A percentile compares a stretch with the other conserved stretches of the same genome.
phyloP scores from a whole-genome alignment of 73 alveolate species.

The Paramecium caudatum region DNA sequence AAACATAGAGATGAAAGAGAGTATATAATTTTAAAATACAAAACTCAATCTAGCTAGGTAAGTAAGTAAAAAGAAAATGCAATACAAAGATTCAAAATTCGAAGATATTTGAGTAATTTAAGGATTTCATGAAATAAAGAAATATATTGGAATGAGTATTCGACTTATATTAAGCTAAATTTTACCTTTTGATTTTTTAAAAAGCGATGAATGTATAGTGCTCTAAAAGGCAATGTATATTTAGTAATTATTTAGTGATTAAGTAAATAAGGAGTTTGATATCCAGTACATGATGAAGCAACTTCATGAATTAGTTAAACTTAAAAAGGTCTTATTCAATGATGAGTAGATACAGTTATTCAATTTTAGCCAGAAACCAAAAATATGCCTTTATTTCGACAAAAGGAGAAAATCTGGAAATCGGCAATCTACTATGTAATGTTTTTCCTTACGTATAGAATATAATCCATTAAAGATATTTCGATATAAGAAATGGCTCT shows the following conservation, averaged over 20 bases:
- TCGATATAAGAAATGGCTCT: constrained; percentile 17
- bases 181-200: not conserved
- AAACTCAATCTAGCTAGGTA: not conserved
- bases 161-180: constrained; percentile 4
- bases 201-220: not conserved
- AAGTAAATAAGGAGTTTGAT: constrained; percentile 60
- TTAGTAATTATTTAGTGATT: not conserved
- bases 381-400: not conserved
- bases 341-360: not conserved
- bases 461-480: not conserved
- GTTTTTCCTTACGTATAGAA: not conserved
- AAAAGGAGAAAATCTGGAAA: constrained; percentile 2
- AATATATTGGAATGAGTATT: constrained; percentile 42
- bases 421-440: constrained; percentile 8
- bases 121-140: not conserved
- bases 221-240: constrained; percentile 31
- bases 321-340: constrained; percentile 30
- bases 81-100: not conserved
- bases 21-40: not conserved
- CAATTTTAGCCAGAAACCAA: constrained; percentile 55
- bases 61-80: constrained; percentile 3
- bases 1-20: not conserved
- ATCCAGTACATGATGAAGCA: not conserved
- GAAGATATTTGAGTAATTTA: not conserved
- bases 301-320: constrained; percentile 23